phyloP scores from a whole-genome alignment of 108 stramenopile species.

The Nitzschia palea region DNA sequence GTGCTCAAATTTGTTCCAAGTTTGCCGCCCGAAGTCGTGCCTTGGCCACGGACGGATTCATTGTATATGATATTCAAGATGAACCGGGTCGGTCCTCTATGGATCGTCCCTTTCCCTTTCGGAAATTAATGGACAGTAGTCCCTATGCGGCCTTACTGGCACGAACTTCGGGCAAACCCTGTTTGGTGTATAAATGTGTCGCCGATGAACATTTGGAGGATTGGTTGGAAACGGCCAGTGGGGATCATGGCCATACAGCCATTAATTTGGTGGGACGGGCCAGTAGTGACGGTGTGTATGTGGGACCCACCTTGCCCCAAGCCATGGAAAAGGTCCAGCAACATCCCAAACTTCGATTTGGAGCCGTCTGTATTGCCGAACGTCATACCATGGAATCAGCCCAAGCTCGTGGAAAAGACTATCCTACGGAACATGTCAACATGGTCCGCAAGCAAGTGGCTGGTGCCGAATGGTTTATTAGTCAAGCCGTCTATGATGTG shows the following conservation, averaged over 20 bases:
- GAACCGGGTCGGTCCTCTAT: slow-evolving; percentile 47
- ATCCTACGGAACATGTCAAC: slow-evolving; percentile 55
- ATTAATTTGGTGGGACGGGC: slow-evolving; percentile 56
- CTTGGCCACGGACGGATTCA: slow-evolving; percentile 62
- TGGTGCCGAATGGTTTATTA: slow-evolving; percentile 66
- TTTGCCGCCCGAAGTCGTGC: slow-evolving; percentile 41
- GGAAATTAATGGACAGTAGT: slow-evolving; percentile 45
- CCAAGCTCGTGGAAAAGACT: slow-evolving; percentile 31
- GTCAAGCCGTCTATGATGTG: slow-evolving; percentile 57
- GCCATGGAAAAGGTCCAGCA: slow-evolving; percentile 36
- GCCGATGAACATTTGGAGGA: slow-evolving; percentile 45
- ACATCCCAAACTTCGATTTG: slow-evolving; percentile 30
- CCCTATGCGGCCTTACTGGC: slow-evolving; percentile 46
- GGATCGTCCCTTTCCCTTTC: slow-evolving; percentile 58
- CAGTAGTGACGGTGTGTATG: slow-evolving; percentile 25
- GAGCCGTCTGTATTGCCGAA: slow-evolving; percentile 68
- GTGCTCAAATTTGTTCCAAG: slow-evolving; percentile 36
- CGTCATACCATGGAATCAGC: slow-evolving; percentile 60
- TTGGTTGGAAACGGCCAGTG: slow-evolving; percentile 40
- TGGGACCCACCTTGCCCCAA: slow-evolving; percentile 41
- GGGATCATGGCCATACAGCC: slow-evolving; percentile 39
- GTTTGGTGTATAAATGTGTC: slow-evolving; percentile 60
- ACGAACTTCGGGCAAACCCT: slow-evolving; percentile 28
- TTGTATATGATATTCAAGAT: slow-evolving; percentile 74
- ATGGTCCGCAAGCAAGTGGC: slow-evolving; percentile 53